Conservation (phyloP, 805 yeast species). For the Danielozyma ontarioensis region DNA sequence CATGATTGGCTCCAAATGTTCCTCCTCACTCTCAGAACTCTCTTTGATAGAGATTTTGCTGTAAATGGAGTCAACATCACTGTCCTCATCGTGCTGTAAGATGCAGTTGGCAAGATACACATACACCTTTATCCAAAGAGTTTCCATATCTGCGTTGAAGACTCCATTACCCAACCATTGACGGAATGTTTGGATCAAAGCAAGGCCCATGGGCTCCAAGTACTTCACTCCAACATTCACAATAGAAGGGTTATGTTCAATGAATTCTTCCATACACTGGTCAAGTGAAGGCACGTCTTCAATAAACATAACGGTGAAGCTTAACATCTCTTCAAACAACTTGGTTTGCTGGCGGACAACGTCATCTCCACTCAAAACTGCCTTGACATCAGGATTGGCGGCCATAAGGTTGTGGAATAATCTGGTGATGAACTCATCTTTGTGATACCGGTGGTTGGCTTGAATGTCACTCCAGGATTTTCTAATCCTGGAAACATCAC, state of each 20-base stretch:
- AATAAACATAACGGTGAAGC: constrained; percentile 25
- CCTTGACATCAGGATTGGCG: constrained; percentile 21
- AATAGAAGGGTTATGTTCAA: constrained; percentile 24
- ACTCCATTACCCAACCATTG: constrained; percentile 28
- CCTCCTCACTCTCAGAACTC: constrained; percentile 5
- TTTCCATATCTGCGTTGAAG: constrained; percentile 27
- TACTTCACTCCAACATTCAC: constrained; percentile 20
- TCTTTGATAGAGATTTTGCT: constrained; percentile 6
- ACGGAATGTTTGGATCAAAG: constrained; percentile 32
- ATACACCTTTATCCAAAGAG: constrained; percentile 36
- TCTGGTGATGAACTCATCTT: constrained; percentile 24
- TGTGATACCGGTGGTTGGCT: constrained; percentile 23
- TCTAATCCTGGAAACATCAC: constrained; percentile 18
- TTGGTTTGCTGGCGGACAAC: constrained; percentile 24
- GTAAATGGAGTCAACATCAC: constrained; percentile 20
- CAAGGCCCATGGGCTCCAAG: constrained; percentile 39
- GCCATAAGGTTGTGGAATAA: constrained; percentile 30
- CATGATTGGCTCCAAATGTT: constrained; percentile 8
- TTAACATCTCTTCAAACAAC: constrained; percentile 33
- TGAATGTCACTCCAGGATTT: constrained; percentile 31
- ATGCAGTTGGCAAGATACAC: constrained; percentile 35
- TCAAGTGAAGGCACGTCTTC: constrained; percentile 22
- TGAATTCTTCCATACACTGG: constrained; percentile 30
- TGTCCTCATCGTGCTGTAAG: constrained; percentile 16
- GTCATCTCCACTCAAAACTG: constrained; percentile 14